Evolutionary conservation across 129 eudicot species (phyloP), one percentile per base, ranked within the genome.

Genomic region (Solidago caesia): DNA sequence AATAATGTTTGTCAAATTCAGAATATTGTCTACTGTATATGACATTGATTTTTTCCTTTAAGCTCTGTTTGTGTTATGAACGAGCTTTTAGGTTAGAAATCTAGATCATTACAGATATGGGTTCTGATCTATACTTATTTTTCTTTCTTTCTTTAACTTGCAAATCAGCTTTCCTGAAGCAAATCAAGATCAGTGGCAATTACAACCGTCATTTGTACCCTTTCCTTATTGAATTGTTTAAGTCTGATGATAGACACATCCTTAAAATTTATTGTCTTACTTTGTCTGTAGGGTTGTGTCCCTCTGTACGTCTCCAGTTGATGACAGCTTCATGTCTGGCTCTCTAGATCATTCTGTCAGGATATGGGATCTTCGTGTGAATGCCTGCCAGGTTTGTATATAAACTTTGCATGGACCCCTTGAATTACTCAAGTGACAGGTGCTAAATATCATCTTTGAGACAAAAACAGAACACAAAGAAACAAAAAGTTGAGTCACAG

Each of bases 331-430:
- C 85, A 90, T 94, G 98, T 94, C 98, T 8, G 98, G 90, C 75
- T 94, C 98, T 55, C 84, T 94, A 78, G 97, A 94, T 71, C 98
- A 94, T 73, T 86, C 82, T 80, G 96, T 94, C 76, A 84, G 98
- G 63, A 94, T 94, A 81, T 94, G 98, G 98, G 98, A 94, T 79
- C 91, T 94, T 74, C 89, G 98, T 63, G 98, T 94, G 53, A 94
- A 94, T 85, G 89, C 93, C 61, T 94, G 98, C 79, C 98, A 94
- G 98, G 97, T 94, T 78, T 73, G 89, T 87, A 29, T 53, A 52
- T 56, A 26, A 64, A 43, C 42, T 71, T 29, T 21, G 21, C 21
- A 21, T 21, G 21, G 21, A 21, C 21, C 21, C 21, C 21, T 21
- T 21, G 21, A 21, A 21, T 2, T 70, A 4, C 3, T 33, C 3